Conservation (phyloP, 345 rosid genomes). For the Acer yangbiense region DNA sequence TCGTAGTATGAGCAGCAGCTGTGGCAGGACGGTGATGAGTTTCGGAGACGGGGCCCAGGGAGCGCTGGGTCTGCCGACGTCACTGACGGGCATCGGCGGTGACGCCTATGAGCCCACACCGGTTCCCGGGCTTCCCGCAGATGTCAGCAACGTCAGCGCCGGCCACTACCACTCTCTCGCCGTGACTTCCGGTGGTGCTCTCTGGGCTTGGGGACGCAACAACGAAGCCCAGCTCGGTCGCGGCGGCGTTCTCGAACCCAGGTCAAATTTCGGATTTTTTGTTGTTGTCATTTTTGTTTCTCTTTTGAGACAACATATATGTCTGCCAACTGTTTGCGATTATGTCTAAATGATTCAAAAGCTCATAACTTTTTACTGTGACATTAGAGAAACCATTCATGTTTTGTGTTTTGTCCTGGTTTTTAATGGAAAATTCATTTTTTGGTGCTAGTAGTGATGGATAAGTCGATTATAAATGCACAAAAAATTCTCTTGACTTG, state of each 20-base stretch:
- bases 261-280: slow-evolving; percentile 28
- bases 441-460: neutral
- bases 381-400: neutral
- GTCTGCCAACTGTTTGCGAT: slow-evolving; percentile 1
- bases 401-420: neutral
- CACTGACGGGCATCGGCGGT: slow-evolving; percentile 51
- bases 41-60: slow-evolving; percentile 89
- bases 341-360: neutral
- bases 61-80: slow-evolving; percentile 67
- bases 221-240: slow-evolving; percentile 80
- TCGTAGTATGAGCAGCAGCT: slow-evolving; percentile 31
- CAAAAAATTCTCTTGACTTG: no score
- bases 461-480: no score
- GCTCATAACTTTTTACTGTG: neutral
- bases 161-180: slow-evolving; percentile 98
- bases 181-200: slow-evolving; percentile 63
- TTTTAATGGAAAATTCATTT: neutral
- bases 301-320: neutral
- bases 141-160: slow-evolving; percentile 48
- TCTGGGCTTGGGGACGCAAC: slow-evolving; percentile 96
- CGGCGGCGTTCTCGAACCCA: slow-evolving; percentile 35
- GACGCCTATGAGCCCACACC: slow-evolving; percentile 75
- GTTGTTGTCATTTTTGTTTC: no score
- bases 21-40: slow-evolving; percentile 56
- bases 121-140: slow-evolving; percentile 58